Base-by-base conservation (phyloP, 2,329 filamentous ascomycete genomes). In the Epichloe typhina region DNA sequence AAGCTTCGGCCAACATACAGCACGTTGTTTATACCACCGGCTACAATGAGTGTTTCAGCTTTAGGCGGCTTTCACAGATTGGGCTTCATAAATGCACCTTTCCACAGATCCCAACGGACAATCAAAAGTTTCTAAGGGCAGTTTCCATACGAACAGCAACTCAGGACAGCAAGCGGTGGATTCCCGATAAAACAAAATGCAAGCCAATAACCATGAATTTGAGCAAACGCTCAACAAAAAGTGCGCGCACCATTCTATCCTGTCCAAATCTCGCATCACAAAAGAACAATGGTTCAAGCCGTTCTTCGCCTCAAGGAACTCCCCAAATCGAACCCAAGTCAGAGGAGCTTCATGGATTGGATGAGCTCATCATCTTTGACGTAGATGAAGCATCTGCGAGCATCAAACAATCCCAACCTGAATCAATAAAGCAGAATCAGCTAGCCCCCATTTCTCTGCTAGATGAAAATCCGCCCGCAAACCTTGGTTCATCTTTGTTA, bases 11-110 rank as follows among this genome's bases (percentile, higher is more conserved):
- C 11, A 39, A 50, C 19, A 39, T 44, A n/a, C 46, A 58, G 1
- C 62, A 66, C 21, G 21, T 64, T 7, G 46, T 64, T 38, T 56
- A 60, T 33, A 50, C 57, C 1, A 56, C 59, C 47, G 53, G 41
- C 9, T 6, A 17, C 3, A 47, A 31, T 1, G 46, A 50, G 7
- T 53, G 38, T 17, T 36, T 64, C 15, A 55, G 50, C 13, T 66
- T 58, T 17, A 56, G 44, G 40, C 64, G 55, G 53, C 51, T 66
- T 6, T 58, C 60, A 5, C 61, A 65, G 31, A 41, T 62, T 8
- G 59, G 60, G 2, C 52, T 64, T 2, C 56, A 57, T 9, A 53
- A 35, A 4, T 46, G 58, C 4, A 66, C 64, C 1, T 65, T 62
- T 50, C 31, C 39, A 26, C 37, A 46, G 5, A 4, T 13, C 5